These are phyloP conservation scores for Neurospora sp. DNA, from an alignment of 2,329 filamentous ascomycete species.

Conservation along the genomic window DNA sequence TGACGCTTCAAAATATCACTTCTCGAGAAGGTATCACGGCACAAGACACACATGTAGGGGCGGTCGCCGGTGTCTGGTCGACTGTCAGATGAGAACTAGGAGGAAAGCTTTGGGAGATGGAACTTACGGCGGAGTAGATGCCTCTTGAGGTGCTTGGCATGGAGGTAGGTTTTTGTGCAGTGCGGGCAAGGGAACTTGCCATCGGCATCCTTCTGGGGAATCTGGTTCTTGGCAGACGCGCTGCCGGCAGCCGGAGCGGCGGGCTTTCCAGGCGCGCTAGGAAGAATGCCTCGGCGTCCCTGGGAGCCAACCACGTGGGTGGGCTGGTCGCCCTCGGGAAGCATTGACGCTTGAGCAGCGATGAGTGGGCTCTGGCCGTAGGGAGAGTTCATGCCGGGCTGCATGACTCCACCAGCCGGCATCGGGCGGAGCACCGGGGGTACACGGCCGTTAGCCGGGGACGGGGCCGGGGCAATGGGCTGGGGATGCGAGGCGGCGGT, in stretches of 20 bases:
- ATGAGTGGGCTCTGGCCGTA: conserved; percentile 50
- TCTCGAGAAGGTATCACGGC: conserved; percentile 94
- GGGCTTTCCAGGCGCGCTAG: conserved; percentile 79
- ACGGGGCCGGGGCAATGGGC: conserved; percentile 64
- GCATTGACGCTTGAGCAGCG: conserved; percentile 41
- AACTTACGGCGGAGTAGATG: conserved; percentile 91
- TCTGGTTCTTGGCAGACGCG: conserved; percentile 65
- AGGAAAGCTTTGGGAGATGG: background rate
- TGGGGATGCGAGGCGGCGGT: conserved; percentile 62
- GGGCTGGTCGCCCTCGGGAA: conserved; percentile 53
- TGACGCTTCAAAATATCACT: conserved; percentile 98
- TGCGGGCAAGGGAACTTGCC: conserved; percentile 97
- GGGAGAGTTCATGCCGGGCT: conserved; percentile 47
- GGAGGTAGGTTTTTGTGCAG: conserved; percentile 96
- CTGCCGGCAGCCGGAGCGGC: conserved; percentile 64
- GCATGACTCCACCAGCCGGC: conserved; percentile 57
- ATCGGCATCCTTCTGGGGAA: conserved; percentile 90
- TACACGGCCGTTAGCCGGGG: conserved; percentile 41
- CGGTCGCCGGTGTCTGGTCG: conserved; percentile 84
- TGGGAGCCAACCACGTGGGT: conserved; percentile 94
- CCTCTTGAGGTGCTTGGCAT: conserved; percentile 94
- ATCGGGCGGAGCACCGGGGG: conserved; percentile 59
- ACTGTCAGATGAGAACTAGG: conserved; percentile 7
- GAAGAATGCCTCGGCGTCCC: conserved; percentile 81
- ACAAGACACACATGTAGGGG: conserved; percentile 95